Base-by-base conservation (phyloP, 129 eudicot genomes). In the Glebionis coronaria region DNA sequence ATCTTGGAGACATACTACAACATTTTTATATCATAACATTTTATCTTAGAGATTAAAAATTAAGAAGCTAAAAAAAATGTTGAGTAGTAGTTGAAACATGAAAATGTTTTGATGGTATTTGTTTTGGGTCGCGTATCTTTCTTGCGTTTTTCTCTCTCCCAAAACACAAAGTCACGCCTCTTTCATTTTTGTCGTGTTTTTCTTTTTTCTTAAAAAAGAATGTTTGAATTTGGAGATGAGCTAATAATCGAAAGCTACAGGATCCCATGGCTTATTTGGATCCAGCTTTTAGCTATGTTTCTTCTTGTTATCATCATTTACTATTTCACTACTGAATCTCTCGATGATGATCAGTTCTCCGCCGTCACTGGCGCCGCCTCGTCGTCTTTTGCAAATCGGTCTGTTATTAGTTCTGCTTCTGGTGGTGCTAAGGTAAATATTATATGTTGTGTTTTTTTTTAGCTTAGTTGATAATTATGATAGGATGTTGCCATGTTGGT, bases 201-300 rank as follows among this genome's bases (percentile, higher is more conserved):
- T 12, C 18, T 25, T 10, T 56, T 6, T 56, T 8, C 23, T 11
- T 1, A 47, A 47, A 52, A 2, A 13, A 12, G 16, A 52, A 88
- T 88, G 96, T 78, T 82, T 66, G 92, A 87, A 59, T 81, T 81
- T 69, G 93, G 86, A 10, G 95, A 87, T 4, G 97, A 87, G 20
- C 56, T 87, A 8, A 81, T 91, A 15, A 85, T 91, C 16, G 84
- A 84, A 10, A 85, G 81, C 76, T 72, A 79, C 67, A 79, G 84
- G 82, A 80, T 87, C 35, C 95, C 95, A 75, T 91, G 95, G 97
- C 82, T 91, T 21, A 81, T 87, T 28, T 91, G 97, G 97, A 85
- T 87, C 76, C 95, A 91, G 55, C 82, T 91, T 4, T 28, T 91
- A 3, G 79, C 87, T 0, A 87, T 78, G 88, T 69, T 85, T 56